These are phyloP conservation scores for Globisporangium spiculum DNA, from an alignment of 352 stramenopile species.

Conservation along the genomic window DNA sequence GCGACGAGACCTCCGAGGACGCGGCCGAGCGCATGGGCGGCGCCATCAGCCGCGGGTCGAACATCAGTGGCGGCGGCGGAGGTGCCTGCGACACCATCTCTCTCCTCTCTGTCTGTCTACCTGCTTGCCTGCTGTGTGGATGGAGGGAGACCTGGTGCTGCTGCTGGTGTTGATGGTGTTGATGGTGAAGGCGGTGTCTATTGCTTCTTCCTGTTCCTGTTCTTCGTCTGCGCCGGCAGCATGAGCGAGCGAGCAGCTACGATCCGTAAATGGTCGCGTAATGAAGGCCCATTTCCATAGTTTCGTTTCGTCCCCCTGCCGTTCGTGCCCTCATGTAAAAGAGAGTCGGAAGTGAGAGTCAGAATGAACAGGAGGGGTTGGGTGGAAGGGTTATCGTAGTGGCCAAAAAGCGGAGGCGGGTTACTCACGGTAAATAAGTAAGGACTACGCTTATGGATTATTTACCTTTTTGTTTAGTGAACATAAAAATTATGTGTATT, in stretches of 20 bases:
- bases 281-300: neutral
- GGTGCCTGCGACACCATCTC: constrained; percentile 2
- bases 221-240: neutral
- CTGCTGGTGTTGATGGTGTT: too few relatives aligned
- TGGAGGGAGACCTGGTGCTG: neutral
- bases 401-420: neutral
- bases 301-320: neutral
- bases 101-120: neutral
- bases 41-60: constrained; percentile 2
- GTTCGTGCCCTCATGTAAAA: constrained; percentile 3
- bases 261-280: constrained; percentile 1
- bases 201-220: neutral
- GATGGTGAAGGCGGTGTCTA: neutral
- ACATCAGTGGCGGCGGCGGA: neutral
- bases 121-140: neutral
- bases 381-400: neutral
- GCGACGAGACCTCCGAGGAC: constrained; percentile 16
- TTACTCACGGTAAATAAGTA: neutral
- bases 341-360: constrained; percentile 9
- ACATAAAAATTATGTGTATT: too few relatives aligned
- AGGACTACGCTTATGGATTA: neutral
- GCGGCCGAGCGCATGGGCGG: constrained; percentile 10
- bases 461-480: neutral
- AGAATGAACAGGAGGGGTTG: neutral
- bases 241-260: constrained; percentile 8